Percentiles rank a stretch among this genome's conserved stretches.
Conservation (phyloP, 768 basidiomycete species). For the Pilatotrama ljubarskyi region DNA sequence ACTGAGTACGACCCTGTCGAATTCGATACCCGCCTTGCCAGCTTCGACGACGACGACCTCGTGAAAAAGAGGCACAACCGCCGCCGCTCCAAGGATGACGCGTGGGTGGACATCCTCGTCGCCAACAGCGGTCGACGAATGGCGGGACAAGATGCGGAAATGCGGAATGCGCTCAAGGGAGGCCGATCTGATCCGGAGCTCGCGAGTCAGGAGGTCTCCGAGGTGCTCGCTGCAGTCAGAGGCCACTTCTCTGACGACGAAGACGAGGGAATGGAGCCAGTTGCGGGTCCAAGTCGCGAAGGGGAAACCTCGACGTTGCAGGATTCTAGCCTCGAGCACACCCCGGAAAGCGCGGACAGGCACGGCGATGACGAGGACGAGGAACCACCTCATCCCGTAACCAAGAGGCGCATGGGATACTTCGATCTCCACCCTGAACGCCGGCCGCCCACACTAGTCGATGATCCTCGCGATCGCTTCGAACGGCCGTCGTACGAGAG, state of each 20-base stretch:
- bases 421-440: conserved; percentile 82
- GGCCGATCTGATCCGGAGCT: conserved; percentile 62
- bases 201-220: conserved; percentile 70
- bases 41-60: conserved; percentile 49
- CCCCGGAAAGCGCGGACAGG: conserved; percentile 9
- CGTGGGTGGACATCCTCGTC: conserved; percentile 88
- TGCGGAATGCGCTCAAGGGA: conserved; percentile 26
- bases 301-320: conserved; percentile 26
- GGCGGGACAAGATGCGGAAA: conserved; percentile 55
- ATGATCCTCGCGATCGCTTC: conserved; percentile 21
- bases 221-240: conserved; percentile 61
- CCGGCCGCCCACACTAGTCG: conserved; percentile 39
- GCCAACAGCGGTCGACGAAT: conserved; percentile 53
- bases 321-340: conserved; percentile 21
- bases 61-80: conserved; percentile 40
- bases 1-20: conserved; percentile 82
- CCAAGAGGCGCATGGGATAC: conserved; percentile 54
- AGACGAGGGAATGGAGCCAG: conserved; percentile 30
- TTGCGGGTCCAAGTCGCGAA: conserved; percentile 22
- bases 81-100: conserved; percentile 60
- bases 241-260: conserved; percentile 46
- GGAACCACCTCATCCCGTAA: conserved; percentile 19
- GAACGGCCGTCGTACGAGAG: conserved; percentile 25
- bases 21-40: conserved; percentile 79
- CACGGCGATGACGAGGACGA: conserved; percentile 31